Evolutionary conservation across 1,139 yeast genomes (phyloP).

Genomic region (Chernovozyma sophiae-reginae): DNA sequence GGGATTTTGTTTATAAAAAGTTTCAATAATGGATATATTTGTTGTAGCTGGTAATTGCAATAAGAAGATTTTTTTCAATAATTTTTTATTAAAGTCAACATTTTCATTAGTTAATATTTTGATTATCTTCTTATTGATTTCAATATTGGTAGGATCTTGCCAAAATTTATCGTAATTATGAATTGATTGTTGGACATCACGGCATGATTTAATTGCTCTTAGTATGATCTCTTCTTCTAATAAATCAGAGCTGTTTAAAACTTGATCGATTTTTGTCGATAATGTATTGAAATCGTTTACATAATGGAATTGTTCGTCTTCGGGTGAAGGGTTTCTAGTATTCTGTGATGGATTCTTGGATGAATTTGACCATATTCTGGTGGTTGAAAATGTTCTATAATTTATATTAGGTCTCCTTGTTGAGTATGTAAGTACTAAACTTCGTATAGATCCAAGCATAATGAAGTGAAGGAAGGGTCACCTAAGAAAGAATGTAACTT

Average conservation of each 20-base stretch:
- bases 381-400: no score
- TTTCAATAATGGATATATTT: conserved; percentile 27
- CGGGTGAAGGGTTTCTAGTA: no score
- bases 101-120: conserved; percentile 19
- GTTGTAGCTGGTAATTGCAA: conserved; percentile 31
- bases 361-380: no score
- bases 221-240: conserved; percentile 7
- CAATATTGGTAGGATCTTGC: conserved; percentile 16
- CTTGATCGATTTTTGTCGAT: conserved; percentile 11
- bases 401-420: no score
- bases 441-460: no score
- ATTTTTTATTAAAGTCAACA: conserved; percentile 17
- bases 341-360: no score
- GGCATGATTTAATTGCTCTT: conserved; percentile 21
- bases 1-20: conserved; percentile 35
- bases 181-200: conserved; percentile 15
- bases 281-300: conserved; percentile 12
- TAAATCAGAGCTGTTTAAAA: conserved; percentile 3
- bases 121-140: conserved; percentile 17
- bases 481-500: no score
- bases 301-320: conserved; percentile 8
- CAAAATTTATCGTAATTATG: conserved; percentile 22
- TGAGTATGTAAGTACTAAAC: no score
- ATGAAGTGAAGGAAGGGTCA: no score
- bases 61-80: conserved; percentile 28